phyloP scores from a whole-genome alignment of 768 basidiomycete species.

The Auriculariales sp. region DNA sequence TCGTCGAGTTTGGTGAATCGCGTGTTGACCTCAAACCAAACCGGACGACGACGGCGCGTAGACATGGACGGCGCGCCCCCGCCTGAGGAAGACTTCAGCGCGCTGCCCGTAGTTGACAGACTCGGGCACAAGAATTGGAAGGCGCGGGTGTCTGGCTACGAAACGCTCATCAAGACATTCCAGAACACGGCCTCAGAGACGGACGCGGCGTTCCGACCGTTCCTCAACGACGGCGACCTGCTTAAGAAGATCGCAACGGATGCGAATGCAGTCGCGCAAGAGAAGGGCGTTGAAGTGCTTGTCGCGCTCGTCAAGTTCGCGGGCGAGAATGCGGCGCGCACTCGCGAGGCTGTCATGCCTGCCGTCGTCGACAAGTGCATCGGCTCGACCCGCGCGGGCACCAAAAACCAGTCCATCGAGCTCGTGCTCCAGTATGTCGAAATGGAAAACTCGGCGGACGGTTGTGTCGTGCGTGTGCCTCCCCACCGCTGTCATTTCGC shows the following conservation, averaged over 20 bases:
- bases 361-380: conserved; percentile 92
- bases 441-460: conserved; percentile 77
- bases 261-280: conserved; percentile 92
- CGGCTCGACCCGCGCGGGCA: conserved; percentile 80
- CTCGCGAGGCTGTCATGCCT: conserved; percentile 70
- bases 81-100: conserved; percentile 84
- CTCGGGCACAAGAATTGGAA: conserved; percentile 98
- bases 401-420: conserved; percentile 77
- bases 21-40: too few species aligned
- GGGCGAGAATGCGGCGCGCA: conserved; percentile 75
- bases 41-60: too few species aligned
- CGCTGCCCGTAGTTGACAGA: conserved; percentile 62
- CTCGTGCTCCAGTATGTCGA: conserved; percentile 82
- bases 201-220: conserved; percentile 89
- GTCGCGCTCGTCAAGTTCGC: conserved; percentile 79
- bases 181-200: conserved; percentile 80
- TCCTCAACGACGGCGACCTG: conserved; percentile 58
- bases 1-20: too few species aligned
- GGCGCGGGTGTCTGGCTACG: conserved; percentile 88
- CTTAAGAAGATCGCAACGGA: conserved; percentile 83
- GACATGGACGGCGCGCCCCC: conserved; percentile 83
- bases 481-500: not conserved
- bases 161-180: conserved; percentile 74
- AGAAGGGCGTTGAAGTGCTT: conserved; percentile 88
- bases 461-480: conserved; percentile 65